Evolutionary conservation across 331 rosid species (phyloP), one percentile per base, ranked within the genome.

Genomic region (Erythrophleum ivorense): DNA sequence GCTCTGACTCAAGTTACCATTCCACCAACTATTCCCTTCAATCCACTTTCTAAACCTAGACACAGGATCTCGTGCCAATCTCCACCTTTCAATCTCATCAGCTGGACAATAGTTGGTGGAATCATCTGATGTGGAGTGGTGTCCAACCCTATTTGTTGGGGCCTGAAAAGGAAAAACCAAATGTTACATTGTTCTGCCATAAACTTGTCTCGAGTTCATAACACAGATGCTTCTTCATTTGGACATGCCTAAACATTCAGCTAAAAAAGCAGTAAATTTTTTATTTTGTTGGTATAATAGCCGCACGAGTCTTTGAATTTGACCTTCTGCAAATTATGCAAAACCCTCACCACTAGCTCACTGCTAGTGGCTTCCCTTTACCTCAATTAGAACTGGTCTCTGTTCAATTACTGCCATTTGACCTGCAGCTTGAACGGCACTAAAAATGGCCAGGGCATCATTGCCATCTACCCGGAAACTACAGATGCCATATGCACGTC

Each of bases 401-500:
- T 87, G 87, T 84, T 94, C 95, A 57, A 48, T 87, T 73, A 92
- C 62, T 80, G 98, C 94, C 91, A 95, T 91, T 84, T 84, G 57
- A 33, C 98, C 94, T 58, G 98, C 98, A 81, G 94, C 77, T 76
- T 83, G 89, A 80, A 94, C 97, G 52, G 92, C 92, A 77, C 88
- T 86, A 65, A 86, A 92, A 52, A 94, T 81, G 68, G 97, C 97
- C 80, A 92, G 90, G 54, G 88, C 95, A 81, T 94, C 98, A 41
- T 94, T 94, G 41, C 98, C 98, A 79, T 94, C 98, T n/a, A 92
- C 95, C 11, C 97, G 94, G 62, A 94, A 90, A 82, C 97, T 89
- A 73, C 94, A 88, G 57, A 94, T 80, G 64, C 98, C 97, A 72
- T 94, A 94, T 53, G 95, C 97, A 29, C 50, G 89, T 43, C 98